A percentile compares a stretch with the other conserved stretches of the same genome.
Evolutionary conservation across 768 basidiomycete species (phyloP).

Genomic region (Tricholoma saponaceum): DNA sequence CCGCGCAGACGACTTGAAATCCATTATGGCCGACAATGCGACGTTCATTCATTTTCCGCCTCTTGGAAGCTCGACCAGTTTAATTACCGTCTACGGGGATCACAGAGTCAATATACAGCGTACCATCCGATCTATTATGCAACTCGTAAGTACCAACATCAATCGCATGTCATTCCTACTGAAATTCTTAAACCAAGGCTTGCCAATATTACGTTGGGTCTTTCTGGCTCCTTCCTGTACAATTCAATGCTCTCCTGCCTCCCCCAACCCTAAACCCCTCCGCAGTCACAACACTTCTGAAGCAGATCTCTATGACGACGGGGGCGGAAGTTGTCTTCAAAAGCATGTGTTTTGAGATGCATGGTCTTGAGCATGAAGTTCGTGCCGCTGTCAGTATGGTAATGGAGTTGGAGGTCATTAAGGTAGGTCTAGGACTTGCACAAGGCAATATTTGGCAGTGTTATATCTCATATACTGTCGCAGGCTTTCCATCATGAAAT

Average conservation of each 20-base stretch:
- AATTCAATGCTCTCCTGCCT: conserved; percentile 89
- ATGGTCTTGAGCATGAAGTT: conserved; percentile 90
- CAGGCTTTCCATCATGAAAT: conserved; percentile 96
- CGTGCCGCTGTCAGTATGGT: conserved; percentile 81
- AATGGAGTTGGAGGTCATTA: conserved; percentile 87
- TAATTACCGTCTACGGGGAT: conserved; percentile 94
- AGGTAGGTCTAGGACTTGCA: conserved; percentile 46
- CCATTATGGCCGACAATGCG: conserved; percentile 93
- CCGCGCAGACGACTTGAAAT: conserved; percentile 87
- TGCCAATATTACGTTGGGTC: conserved; percentile 97
- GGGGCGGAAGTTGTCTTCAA: conserved; percentile 97
- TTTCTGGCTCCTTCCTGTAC: conserved; percentile 92
- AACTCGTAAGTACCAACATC: conserved; percentile 59
- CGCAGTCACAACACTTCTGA: conserved; percentile 80
- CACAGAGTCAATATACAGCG: conserved; percentile 91
- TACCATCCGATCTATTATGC: conserved; percentile 92
- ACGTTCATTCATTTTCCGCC: conserved; percentile 94
- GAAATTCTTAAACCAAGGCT: conserved; percentile 45
- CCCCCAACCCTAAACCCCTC: conserved; percentile 76
- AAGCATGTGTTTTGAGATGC: conserved; percentile 96
- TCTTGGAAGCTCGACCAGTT: conserved; percentile 86
- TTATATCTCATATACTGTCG: conserved; percentile 2
- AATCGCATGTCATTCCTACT: neutral
- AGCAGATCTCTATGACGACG: conserved; percentile 80
- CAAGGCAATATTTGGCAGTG: neutral